Conservation (phyloP, 176 grass and related monocot genomes). For the Puya raimondii region DNA sequence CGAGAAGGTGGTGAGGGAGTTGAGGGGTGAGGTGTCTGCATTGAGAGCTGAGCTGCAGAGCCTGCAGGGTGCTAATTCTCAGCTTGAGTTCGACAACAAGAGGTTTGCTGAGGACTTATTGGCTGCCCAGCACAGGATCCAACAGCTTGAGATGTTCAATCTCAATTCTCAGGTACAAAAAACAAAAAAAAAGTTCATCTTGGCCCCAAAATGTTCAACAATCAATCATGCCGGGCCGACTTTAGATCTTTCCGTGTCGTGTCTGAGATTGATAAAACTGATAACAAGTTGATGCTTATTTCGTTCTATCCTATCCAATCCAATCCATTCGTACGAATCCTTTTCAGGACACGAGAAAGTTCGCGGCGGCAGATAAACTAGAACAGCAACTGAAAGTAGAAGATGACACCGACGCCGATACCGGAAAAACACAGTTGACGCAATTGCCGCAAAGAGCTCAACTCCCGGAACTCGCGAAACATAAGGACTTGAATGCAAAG, state of each 20-base stretch:
- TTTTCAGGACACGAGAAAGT: too few species aligned
- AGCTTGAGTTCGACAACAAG: constrained; percentile 30
- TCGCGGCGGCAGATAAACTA: neutral
- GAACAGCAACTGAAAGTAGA: constrained; percentile 2
- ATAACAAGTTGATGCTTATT: too few species aligned
- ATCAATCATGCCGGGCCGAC: neutral
- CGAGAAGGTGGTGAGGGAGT: constrained; percentile 23
- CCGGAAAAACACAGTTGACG: neutral
- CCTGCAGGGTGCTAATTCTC: constrained; percentile 37
- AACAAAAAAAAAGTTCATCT: neutral
- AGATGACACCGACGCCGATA: neutral
- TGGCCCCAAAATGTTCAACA: too few species aligned
- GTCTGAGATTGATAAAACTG: too few species aligned
- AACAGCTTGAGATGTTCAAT: neutral
- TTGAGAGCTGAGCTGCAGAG: constrained; percentile 40
- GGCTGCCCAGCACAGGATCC: constrained; percentile 20
- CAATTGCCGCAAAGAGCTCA: neutral
- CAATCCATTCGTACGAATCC: too few species aligned
- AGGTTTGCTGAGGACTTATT: constrained; percentile 22
- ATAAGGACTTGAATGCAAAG: neutral
- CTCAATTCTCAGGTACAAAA: constrained; percentile 11
- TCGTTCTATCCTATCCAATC: too few species aligned
- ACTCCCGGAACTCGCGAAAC: neutral
- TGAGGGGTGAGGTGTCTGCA: constrained; percentile 29
- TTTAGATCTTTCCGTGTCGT: too few species aligned